Base-by-base conservation (phyloP, 2,329 filamentous ascomycete genomes). In the Trematosphaeria pertusa region DNA sequence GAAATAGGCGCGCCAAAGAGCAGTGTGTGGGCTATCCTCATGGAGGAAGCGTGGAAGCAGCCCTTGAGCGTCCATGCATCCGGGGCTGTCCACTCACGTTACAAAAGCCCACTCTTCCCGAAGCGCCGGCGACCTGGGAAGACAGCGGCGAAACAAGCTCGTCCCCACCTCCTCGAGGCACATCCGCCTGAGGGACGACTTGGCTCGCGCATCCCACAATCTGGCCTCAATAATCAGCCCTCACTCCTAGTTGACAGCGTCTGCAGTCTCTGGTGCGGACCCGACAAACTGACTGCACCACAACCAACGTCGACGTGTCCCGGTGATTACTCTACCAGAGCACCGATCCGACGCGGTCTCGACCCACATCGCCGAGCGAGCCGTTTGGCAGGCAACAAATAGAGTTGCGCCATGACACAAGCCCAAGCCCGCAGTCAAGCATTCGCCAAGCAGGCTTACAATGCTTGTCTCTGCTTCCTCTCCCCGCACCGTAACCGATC, bases 371-470 rank as follows among this genome's bases (percentile, higher is more conserved):
- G 35, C 24, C 37, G 36, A 30, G 30, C 26, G 37, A 41, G 37
- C 36, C 35, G n/a, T n/a, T n/a, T n/a, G n/a, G n/a, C n/a, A n/a
- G n/a, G n/a, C n/a, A 28, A 21, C 45, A 36, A 28, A 31, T 22
- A 38, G 28, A 21, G 32, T 33, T 43, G 37, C 46, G 34, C 37
- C 32, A 35, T 26, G 30, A 18, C 38, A 37, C 41, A 31, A 38
- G 43, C 38, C 41, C 47, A 39, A 35, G 43, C 52, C 50, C 36
- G 26, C 26, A 20, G 47, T 53, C 59, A 65, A 65, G 62, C 60
- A 58, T 65, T 55, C 11, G 62, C 62, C 60, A 64, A 65, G 60
- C 32, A 36, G 21, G 20, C 20, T 43, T 37, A 17, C 34, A 58
- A 62, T 53, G 62, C 62, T 65, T 65, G 43, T 61, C 35, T 43